Percentiles rank a stretch among this genome's conserved stretches.
Evolutionary conservation across 2,329 filamentous ascomycete species (phyloP).

Genomic region (Cercospora nicotianae): DNA sequence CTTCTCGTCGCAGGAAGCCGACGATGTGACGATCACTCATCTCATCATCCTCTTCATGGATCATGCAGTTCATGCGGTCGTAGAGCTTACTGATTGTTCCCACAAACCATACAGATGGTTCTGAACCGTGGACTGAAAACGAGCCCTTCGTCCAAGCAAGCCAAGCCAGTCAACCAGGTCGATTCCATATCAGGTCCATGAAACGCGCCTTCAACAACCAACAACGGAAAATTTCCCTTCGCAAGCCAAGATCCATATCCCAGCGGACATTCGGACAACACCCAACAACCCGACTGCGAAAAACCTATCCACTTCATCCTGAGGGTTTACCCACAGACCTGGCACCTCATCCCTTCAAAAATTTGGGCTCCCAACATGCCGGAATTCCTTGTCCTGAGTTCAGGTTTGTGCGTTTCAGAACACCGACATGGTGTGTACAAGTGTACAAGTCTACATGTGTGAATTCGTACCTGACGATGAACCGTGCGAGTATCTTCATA

Average conservation of each 20-base stretch:
- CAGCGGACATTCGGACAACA: neutral
- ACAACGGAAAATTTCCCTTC: neutral
- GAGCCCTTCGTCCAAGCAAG: neutral
- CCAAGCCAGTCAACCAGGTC: neutral
- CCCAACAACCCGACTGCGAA: neutral
- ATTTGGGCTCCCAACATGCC: neutral
- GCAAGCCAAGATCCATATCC: neutral
- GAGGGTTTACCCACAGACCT: neutral
- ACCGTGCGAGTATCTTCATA: neutral
- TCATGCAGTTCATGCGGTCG: neutral
- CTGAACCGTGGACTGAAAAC: neutral
- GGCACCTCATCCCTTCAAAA: neutral
- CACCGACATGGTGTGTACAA: neutral
- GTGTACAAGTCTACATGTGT: neutral
- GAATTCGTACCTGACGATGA: neutral
- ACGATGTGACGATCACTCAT: neutral
- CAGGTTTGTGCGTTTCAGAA: neutral
- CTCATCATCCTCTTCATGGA: neutral
- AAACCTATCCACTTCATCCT: constrained; percentile 31
- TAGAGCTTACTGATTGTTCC: neutral
- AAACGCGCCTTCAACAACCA: neutral
- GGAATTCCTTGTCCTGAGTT: neutral
- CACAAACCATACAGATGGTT: neutral
- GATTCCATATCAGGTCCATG: neutral
- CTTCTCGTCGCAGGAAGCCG: neutral